These are phyloP conservation scores for Trichoderma gracile DNA, from an alignment of 2,329 filamentous ascomycete genomes.

Conservation along the genomic window DNA sequence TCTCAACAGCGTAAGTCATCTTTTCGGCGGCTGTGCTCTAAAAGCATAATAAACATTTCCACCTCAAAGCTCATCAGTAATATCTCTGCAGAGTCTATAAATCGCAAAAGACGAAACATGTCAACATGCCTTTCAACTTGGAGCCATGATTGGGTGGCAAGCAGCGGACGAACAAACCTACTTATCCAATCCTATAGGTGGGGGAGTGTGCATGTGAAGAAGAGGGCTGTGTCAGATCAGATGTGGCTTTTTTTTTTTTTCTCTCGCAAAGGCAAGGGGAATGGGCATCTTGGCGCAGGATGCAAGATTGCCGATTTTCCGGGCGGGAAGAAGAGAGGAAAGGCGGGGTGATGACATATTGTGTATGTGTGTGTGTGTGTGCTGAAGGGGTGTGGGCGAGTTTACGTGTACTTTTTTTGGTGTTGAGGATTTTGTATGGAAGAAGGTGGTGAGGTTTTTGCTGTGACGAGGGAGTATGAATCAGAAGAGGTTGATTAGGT, in stretches of 20 bases:
- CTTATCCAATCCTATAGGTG: no score
- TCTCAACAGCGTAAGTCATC: no score
- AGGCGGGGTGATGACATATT: background rate
- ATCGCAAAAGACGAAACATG: no score
- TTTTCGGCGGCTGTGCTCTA: no score
- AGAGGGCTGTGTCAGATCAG: background rate
- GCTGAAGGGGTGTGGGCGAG: background rate
- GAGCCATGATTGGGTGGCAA: background rate
- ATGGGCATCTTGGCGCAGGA: background rate
- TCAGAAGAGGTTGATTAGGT: background rate
- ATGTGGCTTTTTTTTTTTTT: background rate
- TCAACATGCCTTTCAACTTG: background rate
- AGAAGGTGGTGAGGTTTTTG: background rate
- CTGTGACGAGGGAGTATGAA: no score
- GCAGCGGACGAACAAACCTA: no score
- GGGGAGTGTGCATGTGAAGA: background rate
- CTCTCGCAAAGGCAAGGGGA: no score
- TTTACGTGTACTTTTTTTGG: no score
- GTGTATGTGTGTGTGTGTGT: background rate
- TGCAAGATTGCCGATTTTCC: conserved; percentile 16
- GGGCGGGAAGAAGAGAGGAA: background rate
- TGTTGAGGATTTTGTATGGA: no score
- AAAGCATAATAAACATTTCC: no score
- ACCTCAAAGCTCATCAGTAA: no score
- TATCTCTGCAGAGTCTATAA: no score